A percentile compares a stretch with the other conserved stretches of the same genome.
Evolutionary conservation across 352 stramenopile species (phyloP).

Genomic region (Phytophthora tubulina): DNA sequence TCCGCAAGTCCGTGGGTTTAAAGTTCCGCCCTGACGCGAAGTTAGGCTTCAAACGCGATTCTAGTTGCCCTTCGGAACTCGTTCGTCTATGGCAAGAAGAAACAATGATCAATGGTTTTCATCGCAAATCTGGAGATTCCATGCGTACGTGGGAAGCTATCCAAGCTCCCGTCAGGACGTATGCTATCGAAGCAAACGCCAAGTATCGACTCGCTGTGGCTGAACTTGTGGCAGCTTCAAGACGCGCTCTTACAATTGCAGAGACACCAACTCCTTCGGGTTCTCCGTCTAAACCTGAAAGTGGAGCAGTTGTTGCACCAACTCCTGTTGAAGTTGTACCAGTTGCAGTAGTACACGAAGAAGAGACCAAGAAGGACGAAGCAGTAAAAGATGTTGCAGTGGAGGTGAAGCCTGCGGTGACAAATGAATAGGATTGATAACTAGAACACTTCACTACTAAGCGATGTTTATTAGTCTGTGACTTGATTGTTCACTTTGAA

Average conservation of each 20-base stretch:
- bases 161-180: constrained; percentile 74
- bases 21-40: constrained; percentile 58
- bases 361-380: constrained; percentile 16
- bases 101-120: constrained; percentile 54
- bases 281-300: constrained; percentile 22
- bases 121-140: constrained; percentile 45
- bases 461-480: constrained; percentile 32
- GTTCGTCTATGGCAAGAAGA: constrained; percentile 75
- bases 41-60: constrained; percentile 70
- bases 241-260: constrained; percentile 33
- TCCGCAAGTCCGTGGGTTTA: constrained; percentile 61
- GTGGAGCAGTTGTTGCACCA: not conserved
- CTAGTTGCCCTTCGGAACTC: constrained; percentile 49
- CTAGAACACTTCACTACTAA: not conserved
- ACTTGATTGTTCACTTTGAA: constrained; percentile 11
- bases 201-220: constrained; percentile 68
- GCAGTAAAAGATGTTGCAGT: constrained; percentile 1
- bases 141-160: constrained; percentile 85
- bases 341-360: constrained; percentile 7
- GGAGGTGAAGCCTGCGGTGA: not conserved
- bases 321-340: not conserved
- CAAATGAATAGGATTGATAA: not conserved
- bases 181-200: constrained; percentile 73
- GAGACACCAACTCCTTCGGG: constrained; percentile 9
- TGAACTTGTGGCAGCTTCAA: constrained; percentile 56